phyloP scores from a whole-genome alignment of 2,329 filamentous ascomycete species.

The Acephala macrosclerotiorum region DNA sequence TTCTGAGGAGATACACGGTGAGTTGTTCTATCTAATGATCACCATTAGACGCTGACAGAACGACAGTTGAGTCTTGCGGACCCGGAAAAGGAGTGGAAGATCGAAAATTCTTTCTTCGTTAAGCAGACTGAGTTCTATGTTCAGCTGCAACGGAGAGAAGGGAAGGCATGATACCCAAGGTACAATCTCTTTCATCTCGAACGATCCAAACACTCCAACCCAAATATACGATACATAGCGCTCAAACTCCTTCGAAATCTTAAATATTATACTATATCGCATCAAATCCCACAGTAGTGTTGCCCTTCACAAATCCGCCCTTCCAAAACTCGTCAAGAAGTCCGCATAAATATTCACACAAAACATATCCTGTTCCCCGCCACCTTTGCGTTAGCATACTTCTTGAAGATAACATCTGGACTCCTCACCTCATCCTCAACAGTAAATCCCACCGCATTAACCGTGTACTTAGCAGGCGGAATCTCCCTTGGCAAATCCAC shows the following conservation, averaged over 20 bases:
- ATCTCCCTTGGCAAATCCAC: neutral
- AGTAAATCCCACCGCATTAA: neutral
- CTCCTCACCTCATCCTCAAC: neutral
- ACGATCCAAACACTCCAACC: neutral
- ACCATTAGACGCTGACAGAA: neutral
- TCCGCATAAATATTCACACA: neutral
- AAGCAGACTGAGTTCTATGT: conserved; percentile 6
- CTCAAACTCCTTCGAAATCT: too few relatives aligned
- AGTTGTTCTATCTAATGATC: neutral
- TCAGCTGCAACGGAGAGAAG: neutral
- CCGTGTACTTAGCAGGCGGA: neutral
- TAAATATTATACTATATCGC: too few relatives aligned
- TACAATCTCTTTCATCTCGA: neutral
- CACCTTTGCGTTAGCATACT: too few relatives aligned
- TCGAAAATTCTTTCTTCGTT: conserved; percentile 2
- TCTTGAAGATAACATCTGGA: too few relatives aligned
- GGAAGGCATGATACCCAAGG: neutral
- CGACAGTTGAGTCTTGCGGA: neutral
- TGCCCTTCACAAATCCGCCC: neutral
- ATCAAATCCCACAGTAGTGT: neutral
- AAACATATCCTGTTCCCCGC: too few relatives aligned
- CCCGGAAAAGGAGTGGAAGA: neutral
- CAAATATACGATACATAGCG: too few relatives aligned
- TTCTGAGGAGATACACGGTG: conserved; percentile 62
- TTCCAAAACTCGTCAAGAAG: neutral